A percentile compares a stretch with the other conserved stretches of the same genome.
Evolutionary conservation across 306 rosid species (phyloP).

Genomic region (Fragaria ananassa): DNA sequence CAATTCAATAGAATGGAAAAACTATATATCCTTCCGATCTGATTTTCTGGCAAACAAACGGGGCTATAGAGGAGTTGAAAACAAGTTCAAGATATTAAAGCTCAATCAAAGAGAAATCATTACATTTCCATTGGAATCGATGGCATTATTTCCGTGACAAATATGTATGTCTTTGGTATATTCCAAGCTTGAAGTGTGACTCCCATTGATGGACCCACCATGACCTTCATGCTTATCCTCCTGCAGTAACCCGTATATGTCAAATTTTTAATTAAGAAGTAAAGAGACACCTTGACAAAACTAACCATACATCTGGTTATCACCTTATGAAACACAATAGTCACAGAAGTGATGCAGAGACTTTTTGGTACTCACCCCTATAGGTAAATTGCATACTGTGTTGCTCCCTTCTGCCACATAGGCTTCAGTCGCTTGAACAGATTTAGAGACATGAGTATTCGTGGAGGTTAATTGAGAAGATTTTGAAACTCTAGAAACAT

Average conservation of each 20-base stretch:
- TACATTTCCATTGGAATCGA: conserved; percentile 72
- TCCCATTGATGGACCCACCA: conserved; percentile 31
- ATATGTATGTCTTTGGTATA: conserved; percentile 37
- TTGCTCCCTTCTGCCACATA: conserved; percentile 43
- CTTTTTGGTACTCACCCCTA: conserved; percentile 32
- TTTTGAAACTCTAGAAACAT: conserved; percentile 36
- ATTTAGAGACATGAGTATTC: conserved; percentile 37
- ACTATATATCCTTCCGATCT: background rate
- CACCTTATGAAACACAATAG: conserved; percentile 22
- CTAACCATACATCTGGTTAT: conserved; percentile 26
- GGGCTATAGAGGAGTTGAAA: background rate
- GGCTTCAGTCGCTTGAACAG: conserved; percentile 29
- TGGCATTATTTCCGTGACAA: conserved; percentile 37
- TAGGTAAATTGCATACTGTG: conserved; percentile 32
- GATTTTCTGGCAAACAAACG: background rate
- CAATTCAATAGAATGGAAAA: background rate
- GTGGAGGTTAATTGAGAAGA: conserved; percentile 43
- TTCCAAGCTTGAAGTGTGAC: conserved; percentile 36
- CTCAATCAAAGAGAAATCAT: conserved; percentile 19
- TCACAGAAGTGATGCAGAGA: conserved; percentile 34
- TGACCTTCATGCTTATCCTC: conserved; percentile 50
- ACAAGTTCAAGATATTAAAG: conserved; percentile 7
- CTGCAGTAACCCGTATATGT: conserved; percentile 73
- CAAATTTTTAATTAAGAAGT: conserved; percentile 56
- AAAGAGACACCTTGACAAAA: conserved; percentile 28